These are phyloP conservation scores for Vicia villosa DNA, from an alignment of 306 rosid genomes.

Conservation along the genomic window DNA sequence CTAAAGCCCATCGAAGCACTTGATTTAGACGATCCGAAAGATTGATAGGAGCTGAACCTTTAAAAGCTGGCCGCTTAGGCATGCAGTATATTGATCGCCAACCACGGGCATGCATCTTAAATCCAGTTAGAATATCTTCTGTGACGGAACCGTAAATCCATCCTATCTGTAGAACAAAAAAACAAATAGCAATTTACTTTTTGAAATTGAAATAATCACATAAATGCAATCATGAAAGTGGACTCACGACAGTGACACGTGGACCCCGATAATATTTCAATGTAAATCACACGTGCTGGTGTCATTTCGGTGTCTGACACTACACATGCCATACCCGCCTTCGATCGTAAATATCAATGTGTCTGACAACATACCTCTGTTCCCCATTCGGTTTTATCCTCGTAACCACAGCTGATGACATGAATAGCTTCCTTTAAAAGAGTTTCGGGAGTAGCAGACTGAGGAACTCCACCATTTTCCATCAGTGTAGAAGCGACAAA, in stretches of 20 bases:
- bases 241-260: neutral
- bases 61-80: conserved; percentile 88
- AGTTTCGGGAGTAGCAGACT: conserved; percentile 91
- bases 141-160: conserved; percentile 99
- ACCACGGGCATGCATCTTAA: conserved; percentile 99
- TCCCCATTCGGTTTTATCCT: conserved; percentile 98
- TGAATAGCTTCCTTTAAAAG: conserved; percentile 99
- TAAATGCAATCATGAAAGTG: too few species aligned
- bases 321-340: neutral
- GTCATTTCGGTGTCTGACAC: neutral
- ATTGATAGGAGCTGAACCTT: conserved; percentile 98
- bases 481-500: conserved; percentile 94
- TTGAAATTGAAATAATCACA: conserved; percentile 14
- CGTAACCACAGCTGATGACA: conserved; percentile 98
- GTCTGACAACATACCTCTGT: conserved; percentile 56
- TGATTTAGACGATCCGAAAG: conserved; percentile 98
- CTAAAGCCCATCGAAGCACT: conserved; percentile 97
- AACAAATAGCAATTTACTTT: conserved; percentile 7
- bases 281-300: neutral
- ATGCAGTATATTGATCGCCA: conserved; percentile 97
- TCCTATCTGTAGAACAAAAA: conserved; percentile 72
- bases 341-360: neutral
- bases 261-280: neutral
- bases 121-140: conserved; percentile 98
- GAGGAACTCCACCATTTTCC: conserved; percentile 99